phyloP scores from a whole-genome alignment of 345 rosid genomes.

The Brassica cretica region DNA sequence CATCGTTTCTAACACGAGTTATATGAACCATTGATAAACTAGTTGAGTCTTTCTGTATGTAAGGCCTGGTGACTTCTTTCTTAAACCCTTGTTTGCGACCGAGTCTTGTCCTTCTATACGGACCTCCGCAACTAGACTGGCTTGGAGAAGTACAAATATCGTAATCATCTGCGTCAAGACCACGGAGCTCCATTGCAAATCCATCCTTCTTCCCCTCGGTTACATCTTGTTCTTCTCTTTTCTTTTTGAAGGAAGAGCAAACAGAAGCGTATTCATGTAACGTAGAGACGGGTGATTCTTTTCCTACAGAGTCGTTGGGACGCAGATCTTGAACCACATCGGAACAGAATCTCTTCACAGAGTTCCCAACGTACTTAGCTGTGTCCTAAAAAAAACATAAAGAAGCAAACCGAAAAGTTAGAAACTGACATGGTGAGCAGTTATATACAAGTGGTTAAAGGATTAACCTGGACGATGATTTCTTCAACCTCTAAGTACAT shows the following conservation, averaged over 20 bases:
- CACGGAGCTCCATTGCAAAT: constrained; percentile 34
- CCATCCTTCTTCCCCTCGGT: constrained; percentile 34
- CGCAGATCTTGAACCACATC: constrained; percentile 68
- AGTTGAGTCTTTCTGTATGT: constrained; percentile 25
- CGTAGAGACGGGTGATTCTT: constrained; percentile 14
- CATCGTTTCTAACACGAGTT: constrained; percentile 37
- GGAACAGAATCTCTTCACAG: constrained; percentile 69
- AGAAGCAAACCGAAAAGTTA: not conserved
- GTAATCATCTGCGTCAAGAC: constrained; percentile 44
- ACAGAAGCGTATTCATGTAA: constrained; percentile 42
- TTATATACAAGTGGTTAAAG: not conserved
- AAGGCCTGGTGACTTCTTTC: constrained; percentile 12
- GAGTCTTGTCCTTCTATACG: constrained; percentile 36
- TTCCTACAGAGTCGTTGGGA: constrained; percentile 41
- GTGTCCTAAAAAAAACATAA: constrained; percentile 50
- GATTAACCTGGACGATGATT: constrained; percentile 63
- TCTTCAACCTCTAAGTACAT: constrained; percentile 97
- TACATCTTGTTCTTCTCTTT: constrained; percentile 38
- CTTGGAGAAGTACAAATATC: constrained; percentile 39
- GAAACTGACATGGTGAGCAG: not conserved
- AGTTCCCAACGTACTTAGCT: constrained; percentile 68
- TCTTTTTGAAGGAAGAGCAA: constrained; percentile 42
- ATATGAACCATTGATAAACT: constrained; percentile 30
- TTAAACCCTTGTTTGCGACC: constrained; percentile 28
- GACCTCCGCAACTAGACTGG: constrained; percentile 33